Percentiles rank a stretch among this genome's conserved stretches.
These are phyloP conservation scores for Russula abietina DNA, from an alignment of 768 basidiomycete species.

Conservation along the genomic window DNA sequence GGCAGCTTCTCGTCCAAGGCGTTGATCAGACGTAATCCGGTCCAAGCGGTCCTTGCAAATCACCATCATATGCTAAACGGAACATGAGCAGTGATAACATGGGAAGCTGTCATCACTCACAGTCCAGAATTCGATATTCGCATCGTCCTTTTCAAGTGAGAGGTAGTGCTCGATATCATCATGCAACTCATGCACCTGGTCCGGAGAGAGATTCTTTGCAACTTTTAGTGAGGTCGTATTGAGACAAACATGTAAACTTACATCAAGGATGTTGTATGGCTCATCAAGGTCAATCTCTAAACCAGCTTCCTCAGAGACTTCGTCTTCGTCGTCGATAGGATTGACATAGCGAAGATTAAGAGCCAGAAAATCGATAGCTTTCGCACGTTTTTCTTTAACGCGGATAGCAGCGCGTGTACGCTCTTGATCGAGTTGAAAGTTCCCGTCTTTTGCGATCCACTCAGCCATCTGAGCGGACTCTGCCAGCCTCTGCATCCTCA, in stretches of 20 bases:
- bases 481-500: slow-evolving; percentile 78
- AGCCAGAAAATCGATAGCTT: slow-evolving; percentile 96
- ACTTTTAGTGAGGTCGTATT: background rate
- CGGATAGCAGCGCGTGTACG: slow-evolving; percentile 85
- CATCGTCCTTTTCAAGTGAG: slow-evolving; percentile 72
- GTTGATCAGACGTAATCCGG: slow-evolving; percentile 53
- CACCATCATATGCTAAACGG: slow-evolving; percentile 86
- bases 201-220: slow-evolving; percentile 68
- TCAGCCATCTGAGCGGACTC: slow-evolving; percentile 98
- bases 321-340: slow-evolving; percentile 59
- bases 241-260: slow-evolving; percentile 36
- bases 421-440: slow-evolving; percentile 95
- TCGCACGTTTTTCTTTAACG: slow-evolving; percentile 92
- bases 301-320: slow-evolving; percentile 72
- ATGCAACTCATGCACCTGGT: slow-evolving; percentile 89
- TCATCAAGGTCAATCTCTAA: slow-evolving; percentile 98
- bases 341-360: slow-evolving; percentile 92
- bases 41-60: slow-evolving; percentile 90
- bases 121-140: slow-evolving; percentile 97
- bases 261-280: slow-evolving; percentile 96
- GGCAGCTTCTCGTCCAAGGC: slow-evolving; percentile 63
- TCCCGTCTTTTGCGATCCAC: slow-evolving; percentile 95
- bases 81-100: slow-evolving; percentile 3
- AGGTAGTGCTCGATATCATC: slow-evolving; percentile 93
- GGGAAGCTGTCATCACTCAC: slow-evolving; percentile 39